These are phyloP conservation scores for Colletotrichum camelliae DNA, from an alignment of 2,329 filamentous ascomycete genomes.

Conservation along the genomic window DNA sequence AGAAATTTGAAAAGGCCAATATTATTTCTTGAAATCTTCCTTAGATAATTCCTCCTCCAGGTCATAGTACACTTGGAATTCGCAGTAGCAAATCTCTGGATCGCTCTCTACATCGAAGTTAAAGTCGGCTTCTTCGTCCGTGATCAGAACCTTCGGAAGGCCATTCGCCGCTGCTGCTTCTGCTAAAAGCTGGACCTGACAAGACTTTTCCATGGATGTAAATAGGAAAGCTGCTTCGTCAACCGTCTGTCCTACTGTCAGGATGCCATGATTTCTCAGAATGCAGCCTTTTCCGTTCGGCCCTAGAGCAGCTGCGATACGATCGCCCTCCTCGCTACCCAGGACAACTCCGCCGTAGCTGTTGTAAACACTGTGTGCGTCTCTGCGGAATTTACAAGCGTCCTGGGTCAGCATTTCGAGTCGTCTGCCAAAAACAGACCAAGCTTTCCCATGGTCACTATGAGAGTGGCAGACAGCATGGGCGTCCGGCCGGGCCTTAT, in stretches of 20 bases:
- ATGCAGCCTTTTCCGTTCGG: slow-evolving; percentile 63
- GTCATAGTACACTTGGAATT: slow-evolving; percentile 24
- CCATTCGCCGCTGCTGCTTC: slow-evolving; percentile 47
- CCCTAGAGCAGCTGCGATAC: slow-evolving; percentile 68
- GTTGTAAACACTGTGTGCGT: slow-evolving; percentile 68
- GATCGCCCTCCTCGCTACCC: slow-evolving; percentile 66
- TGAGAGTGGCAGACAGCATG: slow-evolving; percentile 74
- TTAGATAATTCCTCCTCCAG: slow-evolving; percentile 16
- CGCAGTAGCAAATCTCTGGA: slow-evolving; percentile 23
- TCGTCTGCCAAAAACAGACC: slow-evolving; percentile 65
- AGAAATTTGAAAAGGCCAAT: not conserved
- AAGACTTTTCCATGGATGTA: slow-evolving; percentile 69
- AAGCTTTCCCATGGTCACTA: slow-evolving; percentile 68
- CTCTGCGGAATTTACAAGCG: slow-evolving; percentile 64
- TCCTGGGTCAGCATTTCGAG: slow-evolving; percentile 74
- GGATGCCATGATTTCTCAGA: slow-evolving; percentile 72
- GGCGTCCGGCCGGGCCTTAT: slow-evolving; percentile 68
- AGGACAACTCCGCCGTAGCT: slow-evolving; percentile 57
- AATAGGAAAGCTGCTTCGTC: slow-evolving; percentile 77
- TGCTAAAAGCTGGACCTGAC: slow-evolving; percentile 70
- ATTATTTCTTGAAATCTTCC: slow-evolving; percentile 15
- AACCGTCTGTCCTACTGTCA: slow-evolving; percentile 73
- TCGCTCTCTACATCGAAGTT: slow-evolving; percentile 23
- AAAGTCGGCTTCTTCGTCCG: slow-evolving; percentile 46
- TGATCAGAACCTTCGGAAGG: slow-evolving; percentile 40